A percentile compares a stretch with the other conserved stretches of the same genome.
Evolutionary conservation across 768 basidiomycete species (phyloP).

Genomic region (Postia placenta): DNA sequence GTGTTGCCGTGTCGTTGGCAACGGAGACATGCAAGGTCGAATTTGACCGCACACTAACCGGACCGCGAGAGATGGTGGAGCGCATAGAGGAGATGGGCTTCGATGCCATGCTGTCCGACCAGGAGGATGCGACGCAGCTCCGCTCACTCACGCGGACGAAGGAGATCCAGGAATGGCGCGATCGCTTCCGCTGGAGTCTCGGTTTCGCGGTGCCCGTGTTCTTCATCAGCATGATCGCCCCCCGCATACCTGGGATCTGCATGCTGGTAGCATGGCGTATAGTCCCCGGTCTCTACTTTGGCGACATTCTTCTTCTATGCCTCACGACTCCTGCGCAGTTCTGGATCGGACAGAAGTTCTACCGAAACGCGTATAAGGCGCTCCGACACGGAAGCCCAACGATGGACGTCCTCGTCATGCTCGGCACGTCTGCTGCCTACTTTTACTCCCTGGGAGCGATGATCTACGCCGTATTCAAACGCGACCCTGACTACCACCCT

Average conservation of each 20-base stretch:
- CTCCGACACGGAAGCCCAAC: constrained; percentile 86
- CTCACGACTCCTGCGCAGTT: constrained; percentile 92
- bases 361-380: constrained; percentile 85
- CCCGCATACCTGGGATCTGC: constrained; percentile 55
- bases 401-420: constrained; percentile 96
- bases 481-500: constrained; percentile 66
- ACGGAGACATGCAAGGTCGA: constrained; percentile 70
- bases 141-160: constrained; percentile 82
- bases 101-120: constrained; percentile 79
- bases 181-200: constrained; percentile 67
- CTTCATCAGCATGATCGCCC: constrained; percentile 81
- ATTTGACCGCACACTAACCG: constrained; percentile 68
- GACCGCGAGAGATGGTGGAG: constrained; percentile 85
- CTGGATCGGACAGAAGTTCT: constrained; percentile 86
- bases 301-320: constrained; percentile 67
- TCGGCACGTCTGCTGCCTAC: constrained; percentile 93
- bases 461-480: constrained; percentile 56
- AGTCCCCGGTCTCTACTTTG: constrained; percentile 68
- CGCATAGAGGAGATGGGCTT: constrained; percentile 85
- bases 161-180: constrained; percentile 88
- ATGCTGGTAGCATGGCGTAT: constrained; percentile 45
- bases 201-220: constrained; percentile 92
- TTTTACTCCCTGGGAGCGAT: constrained; percentile 78
- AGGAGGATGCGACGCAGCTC: constrained; percentile 77
- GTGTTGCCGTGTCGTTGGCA: constrained; percentile 67